Percentiles rank a stretch among this genome's conserved stretches.
phyloP scores from a whole-genome alignment of 768 basidiomycete genomes.

The Podaxis sp. region DNA sequence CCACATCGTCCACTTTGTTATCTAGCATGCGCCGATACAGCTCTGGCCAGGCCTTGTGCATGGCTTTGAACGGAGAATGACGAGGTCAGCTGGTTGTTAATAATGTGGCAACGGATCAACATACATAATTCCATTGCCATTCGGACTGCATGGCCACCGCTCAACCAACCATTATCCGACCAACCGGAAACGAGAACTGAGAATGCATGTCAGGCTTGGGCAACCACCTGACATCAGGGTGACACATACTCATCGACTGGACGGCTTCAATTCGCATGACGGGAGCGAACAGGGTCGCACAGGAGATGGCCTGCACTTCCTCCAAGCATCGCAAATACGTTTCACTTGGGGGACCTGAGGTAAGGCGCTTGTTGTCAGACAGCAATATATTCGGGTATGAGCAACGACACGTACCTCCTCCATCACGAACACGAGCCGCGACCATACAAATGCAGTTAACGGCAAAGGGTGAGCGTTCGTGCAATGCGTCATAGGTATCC shows the following conservation, averaged over 20 bases:
- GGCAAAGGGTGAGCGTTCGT: slow-evolving; percentile 89
- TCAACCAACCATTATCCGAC: slow-evolving; percentile 96
- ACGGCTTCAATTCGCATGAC: slow-evolving; percentile 85
- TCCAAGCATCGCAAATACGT: slow-evolving; percentile 71
- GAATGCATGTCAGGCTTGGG: slow-evolving; percentile 9
- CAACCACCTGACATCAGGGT: neutral
- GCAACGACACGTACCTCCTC: slow-evolving; percentile 61
- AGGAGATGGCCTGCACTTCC: slow-evolving; percentile 84
- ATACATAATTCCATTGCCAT: slow-evolving; percentile 94
- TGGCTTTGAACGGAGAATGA: slow-evolving; percentile 43
- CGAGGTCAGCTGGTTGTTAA: neutral
- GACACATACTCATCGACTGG: slow-evolving; percentile 84
- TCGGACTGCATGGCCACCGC: slow-evolving; percentile 92
- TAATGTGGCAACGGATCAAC: slow-evolving; percentile 24
- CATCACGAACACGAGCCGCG: slow-evolving; percentile 86
- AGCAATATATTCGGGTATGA: neutral
- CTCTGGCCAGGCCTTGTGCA: slow-evolving; percentile 91
- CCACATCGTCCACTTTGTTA: slow-evolving; percentile 52
- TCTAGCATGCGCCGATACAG: slow-evolving; percentile 77
- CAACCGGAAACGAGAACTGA: slow-evolving; percentile 89
- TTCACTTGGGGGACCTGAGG: slow-evolving; percentile 70
- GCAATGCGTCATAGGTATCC: slow-evolving; percentile 88
- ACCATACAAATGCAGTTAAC: slow-evolving; percentile 94
- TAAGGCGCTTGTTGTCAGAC: slow-evolving; percentile 18
- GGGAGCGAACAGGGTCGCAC: slow-evolving; percentile 84